phyloP scores from a whole-genome alignment of 305 asterid species.

The Petunia hybrid region DNA sequence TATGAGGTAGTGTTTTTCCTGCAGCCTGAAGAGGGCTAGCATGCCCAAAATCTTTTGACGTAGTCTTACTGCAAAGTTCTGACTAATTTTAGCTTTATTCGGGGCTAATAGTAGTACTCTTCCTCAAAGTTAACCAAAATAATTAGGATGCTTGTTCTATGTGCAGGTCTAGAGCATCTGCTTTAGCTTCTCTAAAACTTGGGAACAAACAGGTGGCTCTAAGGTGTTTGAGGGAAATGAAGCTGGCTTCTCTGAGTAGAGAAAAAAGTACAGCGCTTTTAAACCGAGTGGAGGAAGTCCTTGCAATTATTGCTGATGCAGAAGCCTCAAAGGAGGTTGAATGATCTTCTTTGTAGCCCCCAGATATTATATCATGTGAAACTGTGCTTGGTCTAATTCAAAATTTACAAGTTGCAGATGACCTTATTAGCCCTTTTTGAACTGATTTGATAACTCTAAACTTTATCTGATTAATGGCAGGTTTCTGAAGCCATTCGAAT shows the following conservation, averaged over 20 bases:
- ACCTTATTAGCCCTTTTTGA: neutral
- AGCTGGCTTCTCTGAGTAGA: conserved; percentile 71
- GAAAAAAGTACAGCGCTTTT: conserved; percentile 69
- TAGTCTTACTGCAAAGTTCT: neutral
- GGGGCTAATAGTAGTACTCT: neutral
- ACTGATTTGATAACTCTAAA: conserved; percentile 27
- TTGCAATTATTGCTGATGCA: conserved; percentile 67
- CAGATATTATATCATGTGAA: neutral
- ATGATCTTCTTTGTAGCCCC: conserved; percentile 2
- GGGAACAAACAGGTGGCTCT: conserved; percentile 72
- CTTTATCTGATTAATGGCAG: conserved; percentile 44
- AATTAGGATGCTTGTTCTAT: conserved; percentile 31
- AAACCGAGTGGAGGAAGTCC: conserved; percentile 80
- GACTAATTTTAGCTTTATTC: conserved; percentile 12
- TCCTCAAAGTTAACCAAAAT: conserved; percentile 12
- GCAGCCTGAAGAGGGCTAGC: neutral
- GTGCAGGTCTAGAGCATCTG: conserved; percentile 68
- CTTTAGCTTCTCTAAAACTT: conserved; percentile 59
- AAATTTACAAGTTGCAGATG: conserved; percentile 7
- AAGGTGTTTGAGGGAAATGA: conserved; percentile 68
- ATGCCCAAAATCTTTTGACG: neutral
- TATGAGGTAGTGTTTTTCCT: neutral
- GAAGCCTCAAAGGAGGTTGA: conserved; percentile 84
- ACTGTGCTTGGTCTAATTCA: conserved; percentile 18
- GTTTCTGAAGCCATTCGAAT: conserved; percentile 77